Evolutionary conservation across 2,329 filamentous ascomycete species (phyloP).

Genomic region (Scedosporium minutisporum): DNA sequence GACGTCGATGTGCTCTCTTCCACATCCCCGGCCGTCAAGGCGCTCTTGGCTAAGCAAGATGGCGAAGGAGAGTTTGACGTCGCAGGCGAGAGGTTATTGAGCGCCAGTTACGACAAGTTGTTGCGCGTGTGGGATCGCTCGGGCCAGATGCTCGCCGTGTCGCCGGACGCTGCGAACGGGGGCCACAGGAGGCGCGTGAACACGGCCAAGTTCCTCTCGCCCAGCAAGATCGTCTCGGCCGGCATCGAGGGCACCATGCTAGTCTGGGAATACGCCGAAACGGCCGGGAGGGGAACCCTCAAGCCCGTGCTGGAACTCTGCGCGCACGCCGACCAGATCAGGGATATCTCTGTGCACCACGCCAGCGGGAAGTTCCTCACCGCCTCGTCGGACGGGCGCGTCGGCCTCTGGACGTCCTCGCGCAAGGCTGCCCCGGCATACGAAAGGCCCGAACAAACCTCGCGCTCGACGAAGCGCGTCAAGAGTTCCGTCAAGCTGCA

Average conservation of each 20-base stretch:
- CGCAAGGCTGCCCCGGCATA: constrained; percentile 68
- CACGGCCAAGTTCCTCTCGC: constrained; percentile 72
- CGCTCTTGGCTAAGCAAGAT: constrained; percentile 47
- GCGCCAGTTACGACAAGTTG: constrained; percentile 86
- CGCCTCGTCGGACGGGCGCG: constrained; percentile 69
- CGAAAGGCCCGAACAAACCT: constrained; percentile 50
- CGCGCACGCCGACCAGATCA: constrained; percentile 67
- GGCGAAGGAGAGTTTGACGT: constrained; percentile 11
- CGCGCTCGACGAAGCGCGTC: constrained; percentile 14
- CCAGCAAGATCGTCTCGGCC: constrained; percentile 62
- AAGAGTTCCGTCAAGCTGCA: constrained; percentile 34
- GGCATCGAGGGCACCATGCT: constrained; percentile 78
- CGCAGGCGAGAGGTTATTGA: constrained; percentile 56
- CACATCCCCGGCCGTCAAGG: constrained; percentile 48
- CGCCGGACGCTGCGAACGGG: constrained; percentile 53
- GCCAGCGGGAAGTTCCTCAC: constrained; percentile 72
- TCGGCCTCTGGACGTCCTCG: constrained; percentile 83
- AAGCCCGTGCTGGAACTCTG: constrained; percentile 73
- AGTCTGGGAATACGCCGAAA: constrained; percentile 79
- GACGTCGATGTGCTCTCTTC: constrained; percentile 70
- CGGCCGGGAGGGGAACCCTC: constrained; percentile 57
- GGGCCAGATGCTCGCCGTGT: constrained; percentile 73
- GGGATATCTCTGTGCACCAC: constrained; percentile 64
- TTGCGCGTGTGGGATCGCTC: constrained; percentile 84
- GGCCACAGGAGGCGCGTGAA: constrained; percentile 73